Evolutionary conservation across 1,284 basidiomycete genomes (phyloP), one percentile per base, ranked within the genome.

Genomic region (Heliocybe sulcata): DNA sequence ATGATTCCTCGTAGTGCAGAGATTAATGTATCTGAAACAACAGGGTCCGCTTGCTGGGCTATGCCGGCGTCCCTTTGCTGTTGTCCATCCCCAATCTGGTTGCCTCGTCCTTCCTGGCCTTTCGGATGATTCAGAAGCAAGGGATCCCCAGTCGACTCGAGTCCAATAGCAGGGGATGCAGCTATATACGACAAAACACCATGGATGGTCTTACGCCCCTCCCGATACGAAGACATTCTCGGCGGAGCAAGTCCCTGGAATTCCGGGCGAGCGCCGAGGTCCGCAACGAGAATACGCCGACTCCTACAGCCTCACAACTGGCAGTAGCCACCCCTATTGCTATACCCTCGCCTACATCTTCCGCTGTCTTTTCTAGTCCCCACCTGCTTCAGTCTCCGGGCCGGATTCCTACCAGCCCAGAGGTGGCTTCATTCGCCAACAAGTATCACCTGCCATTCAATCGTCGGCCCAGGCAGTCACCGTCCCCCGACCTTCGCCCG

Each of bases 31-130:
- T 19, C 27, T 35, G 47, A 31, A 22, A n/a, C 26, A 54, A 2
- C 53, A 87, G 84, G 85, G 70, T 80, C 45, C 77, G 82, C 52
- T 75, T 85, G 54, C 60, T 84, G 14, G 77, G 81, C 52, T 85
- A 83, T 62, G 77, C 82, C 9, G 85, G 83, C 26, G 64, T 75
- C 19, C 76, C 82, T 0, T 72, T 82, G 58, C 55, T 81, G 33
- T 64, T 81, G 14, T 71, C 75, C 2, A 63, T 83, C 16, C 82
- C 84, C 2, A 79, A 76, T 42, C 67, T 84, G 31, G 66, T 72
- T 56, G 61, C 81, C 11, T 81, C 80, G 20, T 61, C 74, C 29
- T 57, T 68, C n/a, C 77, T 80, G 2, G 67, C 75, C 33, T 54
- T 64, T 45, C 69, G 69, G 14, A 62, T 79, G 2, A 57, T 64